Conservation (phyloP, 2,329 filamentous ascomycete species). For the Rutstroemia sp. region DNA sequence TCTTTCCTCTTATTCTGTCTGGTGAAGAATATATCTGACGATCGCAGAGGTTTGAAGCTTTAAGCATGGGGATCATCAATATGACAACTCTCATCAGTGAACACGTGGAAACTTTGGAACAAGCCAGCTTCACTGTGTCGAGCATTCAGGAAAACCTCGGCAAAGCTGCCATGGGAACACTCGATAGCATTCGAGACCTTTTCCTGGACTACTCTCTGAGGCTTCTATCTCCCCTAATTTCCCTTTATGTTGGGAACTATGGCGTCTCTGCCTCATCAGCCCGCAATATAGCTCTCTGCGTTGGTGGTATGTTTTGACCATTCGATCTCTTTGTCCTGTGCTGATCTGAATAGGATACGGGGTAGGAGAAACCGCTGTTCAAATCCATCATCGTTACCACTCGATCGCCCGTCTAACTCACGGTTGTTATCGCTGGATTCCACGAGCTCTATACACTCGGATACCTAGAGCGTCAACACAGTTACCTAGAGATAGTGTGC, state of each 20-base stretch:
- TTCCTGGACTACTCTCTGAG: slow-evolving; percentile 18
- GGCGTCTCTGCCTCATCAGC: slow-evolving; percentile 19
- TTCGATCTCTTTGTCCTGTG: background rate
- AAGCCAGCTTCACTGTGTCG: slow-evolving; percentile 17
- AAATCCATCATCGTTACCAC: background rate
- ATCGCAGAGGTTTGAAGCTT: slow-evolving; percentile 18
- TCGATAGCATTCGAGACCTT: slow-evolving; percentile 9
- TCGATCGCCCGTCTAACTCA: background rate
- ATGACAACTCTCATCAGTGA: slow-evolving; percentile 20
- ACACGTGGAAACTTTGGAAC: slow-evolving; percentile 21
- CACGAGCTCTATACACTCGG: background rate
- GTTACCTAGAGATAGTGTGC: slow-evolving; percentile 2
- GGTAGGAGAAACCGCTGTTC: slow-evolving; percentile 5
- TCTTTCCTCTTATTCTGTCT: background rate
- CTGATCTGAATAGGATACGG: slow-evolving; percentile 5
- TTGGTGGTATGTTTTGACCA: slow-evolving; percentile 13
- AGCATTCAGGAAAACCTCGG: slow-evolving; percentile 21
- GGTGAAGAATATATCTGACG: background rate
- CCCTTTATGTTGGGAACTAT: slow-evolving; percentile 21
- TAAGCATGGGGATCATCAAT: slow-evolving; percentile 18
- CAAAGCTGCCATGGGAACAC: slow-evolving; percentile 18
- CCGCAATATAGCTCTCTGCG: slow-evolving; percentile 17
- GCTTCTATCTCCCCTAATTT: slow-evolving; percentile 10
- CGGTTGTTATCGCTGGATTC: slow-evolving; percentile 1
- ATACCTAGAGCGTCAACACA: slow-evolving; percentile 3